phyloP scores from a whole-genome alignment of 2,329 filamentous ascomycete species.

The Verticillium nubilum region DNA sequence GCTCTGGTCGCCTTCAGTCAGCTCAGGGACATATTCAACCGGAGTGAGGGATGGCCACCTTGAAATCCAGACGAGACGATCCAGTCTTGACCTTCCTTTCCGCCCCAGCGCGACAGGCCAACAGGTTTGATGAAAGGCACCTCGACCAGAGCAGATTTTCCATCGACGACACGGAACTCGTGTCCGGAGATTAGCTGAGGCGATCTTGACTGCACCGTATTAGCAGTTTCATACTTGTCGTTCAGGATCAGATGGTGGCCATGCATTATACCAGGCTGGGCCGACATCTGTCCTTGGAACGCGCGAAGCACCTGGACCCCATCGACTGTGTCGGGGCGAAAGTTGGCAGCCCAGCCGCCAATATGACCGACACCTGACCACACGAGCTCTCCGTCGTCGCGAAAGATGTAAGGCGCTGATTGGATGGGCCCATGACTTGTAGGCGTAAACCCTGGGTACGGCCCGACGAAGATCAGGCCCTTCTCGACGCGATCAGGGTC shows the following conservation, averaged over 20 bases:
- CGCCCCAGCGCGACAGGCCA: not conserved
- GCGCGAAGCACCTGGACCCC: slow-evolving; percentile 46
- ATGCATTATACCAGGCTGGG: slow-evolving; percentile 46
- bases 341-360: slow-evolving; percentile 47
- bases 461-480: slow-evolving; percentile 39
- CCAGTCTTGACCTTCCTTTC: slow-evolving; percentile 1
- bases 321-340: slow-evolving; percentile 43
- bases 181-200: slow-evolving; percentile 48
- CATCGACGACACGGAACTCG: slow-evolving; percentile 49
- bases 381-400: slow-evolving; percentile 47
- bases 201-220: slow-evolving; percentile 44
- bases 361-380: slow-evolving; percentile 52
- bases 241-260: slow-evolving; percentile 49
- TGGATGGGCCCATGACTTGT: slow-evolving; percentile 42
- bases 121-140: not conserved
- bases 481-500: slow-evolving; percentile 26
- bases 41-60: not conserved
- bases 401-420: slow-evolving; percentile 49
- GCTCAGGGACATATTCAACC: not conserved
- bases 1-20: slow-evolving; percentile 22
- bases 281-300: slow-evolving; percentile 49
- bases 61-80: slow-evolving; percentile 3
- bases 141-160: slow-evolving; percentile 16
- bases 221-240: slow-evolving; percentile 48
- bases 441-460: slow-evolving; percentile 28